These are phyloP conservation scores for Letharia lupina DNA, from an alignment of 495 filamentous ascomycete species.

Conservation along the genomic window DNA sequence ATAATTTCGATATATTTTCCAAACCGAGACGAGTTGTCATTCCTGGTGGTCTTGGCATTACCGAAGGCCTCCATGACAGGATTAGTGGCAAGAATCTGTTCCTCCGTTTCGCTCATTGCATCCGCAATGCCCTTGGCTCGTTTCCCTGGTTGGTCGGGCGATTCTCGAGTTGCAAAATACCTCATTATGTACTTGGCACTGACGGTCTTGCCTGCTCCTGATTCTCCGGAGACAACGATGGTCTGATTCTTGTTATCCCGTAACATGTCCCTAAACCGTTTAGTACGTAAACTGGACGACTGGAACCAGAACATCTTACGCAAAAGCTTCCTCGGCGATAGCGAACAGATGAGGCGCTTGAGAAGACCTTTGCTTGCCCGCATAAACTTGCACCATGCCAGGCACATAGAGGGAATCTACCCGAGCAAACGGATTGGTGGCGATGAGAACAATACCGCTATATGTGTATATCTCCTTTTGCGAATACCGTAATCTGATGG, in stretches of 20 bases:
- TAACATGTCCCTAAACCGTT: conserved; percentile 73
- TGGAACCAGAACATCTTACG: conserved; percentile 47
- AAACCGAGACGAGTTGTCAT: conserved; percentile 98
- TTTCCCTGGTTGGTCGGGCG: conserved; percentile 77
- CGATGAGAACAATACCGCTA: conserved; percentile 96
- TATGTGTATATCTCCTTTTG: conserved; percentile 99
- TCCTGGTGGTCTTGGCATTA: conserved; percentile 97
- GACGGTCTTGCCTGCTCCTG: conserved; percentile 96
- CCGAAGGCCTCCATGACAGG: conserved; percentile 99
- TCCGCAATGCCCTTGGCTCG: conserved; percentile 71
- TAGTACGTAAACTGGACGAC: conserved; percentile 7
- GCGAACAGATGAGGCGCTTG: conserved; percentile 98
- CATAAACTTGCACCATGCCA: conserved; percentile 98
- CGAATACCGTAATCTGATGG: conserved; percentile 92
- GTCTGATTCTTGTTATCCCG: conserved; percentile 94
- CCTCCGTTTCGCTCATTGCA: conserved; percentile 94
- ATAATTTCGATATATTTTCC: conserved; percentile 99
- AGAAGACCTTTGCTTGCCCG: conserved; percentile 90
- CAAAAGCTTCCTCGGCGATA: conserved; percentile 97
- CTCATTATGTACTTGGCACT: conserved; percentile 99
- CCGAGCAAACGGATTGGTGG: conserved; percentile 94
- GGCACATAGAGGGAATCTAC: conserved; percentile 98
- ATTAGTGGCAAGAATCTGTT: conserved; percentile 96
- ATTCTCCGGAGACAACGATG: conserved; percentile 97
- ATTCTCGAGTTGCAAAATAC: conserved; percentile 97